These are phyloP conservation scores for Cryphonectria radicalis DNA, from an alignment of 2,329 filamentous ascomycete genomes.

Conservation along the genomic window DNA sequence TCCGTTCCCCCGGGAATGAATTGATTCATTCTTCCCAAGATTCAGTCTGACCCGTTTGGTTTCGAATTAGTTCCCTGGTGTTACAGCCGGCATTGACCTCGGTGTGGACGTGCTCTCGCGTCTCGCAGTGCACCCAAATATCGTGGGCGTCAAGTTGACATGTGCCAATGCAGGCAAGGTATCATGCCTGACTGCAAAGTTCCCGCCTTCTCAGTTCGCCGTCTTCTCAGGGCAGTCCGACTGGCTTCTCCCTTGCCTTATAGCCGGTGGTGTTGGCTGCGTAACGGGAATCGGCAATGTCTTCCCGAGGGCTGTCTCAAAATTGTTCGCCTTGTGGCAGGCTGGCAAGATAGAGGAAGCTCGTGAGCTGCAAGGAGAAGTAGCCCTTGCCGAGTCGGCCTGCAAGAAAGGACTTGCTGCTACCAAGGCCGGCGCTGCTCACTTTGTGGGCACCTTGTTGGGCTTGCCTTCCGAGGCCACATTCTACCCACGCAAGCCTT, in stretches of 20 bases:
- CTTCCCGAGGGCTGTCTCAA: slow-evolving; percentile 48
- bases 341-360: slow-evolving; percentile 45
- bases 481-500: neutral
- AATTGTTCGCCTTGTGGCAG: slow-evolving; percentile 47
- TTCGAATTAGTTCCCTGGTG: slow-evolving; percentile 36
- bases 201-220: slow-evolving; percentile 44
- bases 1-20: neutral
- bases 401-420: slow-evolving; percentile 54
- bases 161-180: slow-evolving; percentile 38
- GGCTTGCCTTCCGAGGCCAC: neutral
- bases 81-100: slow-evolving; percentile 40
- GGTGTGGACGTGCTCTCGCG: slow-evolving; percentile 34
- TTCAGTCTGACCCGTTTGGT: neutral
- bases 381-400: slow-evolving; percentile 54
- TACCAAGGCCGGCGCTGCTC: slow-evolving; percentile 49
- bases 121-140: slow-evolving; percentile 36
- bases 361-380: slow-evolving; percentile 44
- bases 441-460: slow-evolving; percentile 9
- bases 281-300: slow-evolving; percentile 52
- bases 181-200: slow-evolving; percentile 40
- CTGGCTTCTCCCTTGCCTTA: slow-evolving; percentile 46
- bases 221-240: slow-evolving; percentile 51
- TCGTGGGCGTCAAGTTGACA: slow-evolving; percentile 36
- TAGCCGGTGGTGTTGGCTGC: slow-evolving; percentile 46
- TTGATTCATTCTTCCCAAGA: neutral